A percentile compares a stretch with the other conserved stretches of the same genome.
Conservation (phyloP, 169 alveolate genomes). For the Eimeria falciformis region DNA sequence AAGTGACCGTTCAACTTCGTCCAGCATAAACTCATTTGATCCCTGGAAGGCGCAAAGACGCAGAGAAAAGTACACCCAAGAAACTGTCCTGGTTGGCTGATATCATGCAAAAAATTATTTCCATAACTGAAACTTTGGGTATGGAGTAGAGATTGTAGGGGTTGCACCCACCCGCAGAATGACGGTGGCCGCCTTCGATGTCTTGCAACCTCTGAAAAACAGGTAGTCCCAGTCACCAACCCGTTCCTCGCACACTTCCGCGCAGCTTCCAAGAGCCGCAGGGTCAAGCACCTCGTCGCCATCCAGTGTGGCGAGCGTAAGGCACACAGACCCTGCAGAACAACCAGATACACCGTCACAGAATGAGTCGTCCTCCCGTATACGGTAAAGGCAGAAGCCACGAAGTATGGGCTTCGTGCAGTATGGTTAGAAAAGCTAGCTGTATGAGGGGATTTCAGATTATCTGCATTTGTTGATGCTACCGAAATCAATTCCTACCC, state of each 20-base stretch:
- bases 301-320: conserved; percentile 95
- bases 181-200: conserved; percentile 82
- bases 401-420: too few relatives aligned
- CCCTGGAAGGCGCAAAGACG: conserved; percentile 88
- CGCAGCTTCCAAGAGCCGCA: conserved; percentile 93
- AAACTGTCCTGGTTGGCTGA: neutral
- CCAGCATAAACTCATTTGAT: conserved; percentile 98
- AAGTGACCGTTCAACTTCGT: conserved; percentile 97
- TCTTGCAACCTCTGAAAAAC: conserved; percentile 95
- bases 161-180: conserved; percentile 70
- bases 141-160: neutral
- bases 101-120: neutral
- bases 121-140: neutral
- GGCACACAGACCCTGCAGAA: conserved; percentile 27
- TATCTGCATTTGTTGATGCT: too few relatives aligned
- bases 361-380: too few relatives aligned
- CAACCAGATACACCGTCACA: neutral
- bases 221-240: conserved; percentile 98
- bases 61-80: neutral
- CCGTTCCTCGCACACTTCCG: conserved; percentile 95
- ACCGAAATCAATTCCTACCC: conserved; percentile 79
- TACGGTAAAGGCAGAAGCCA: too few relatives aligned
- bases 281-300: conserved; percentile 97
- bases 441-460: too few relatives aligned
- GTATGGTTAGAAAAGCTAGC: too few relatives aligned